Conservation (phyloP, 1,139 yeast genomes). For the Hemisphaericaspora lyxosophila region DNA sequence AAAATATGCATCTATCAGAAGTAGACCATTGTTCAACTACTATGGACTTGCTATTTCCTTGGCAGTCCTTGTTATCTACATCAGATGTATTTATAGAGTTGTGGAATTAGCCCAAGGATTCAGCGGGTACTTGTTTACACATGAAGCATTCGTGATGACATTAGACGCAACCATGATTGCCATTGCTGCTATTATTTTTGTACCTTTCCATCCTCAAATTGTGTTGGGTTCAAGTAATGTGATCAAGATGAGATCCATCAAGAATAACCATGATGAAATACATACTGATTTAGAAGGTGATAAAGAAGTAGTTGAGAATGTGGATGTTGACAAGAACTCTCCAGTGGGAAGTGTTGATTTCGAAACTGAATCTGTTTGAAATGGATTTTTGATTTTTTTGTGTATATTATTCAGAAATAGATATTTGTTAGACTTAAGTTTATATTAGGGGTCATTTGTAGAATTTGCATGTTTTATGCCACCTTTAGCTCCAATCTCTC, state of each 20-base stretch:
- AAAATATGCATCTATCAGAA: conserved; percentile 39
- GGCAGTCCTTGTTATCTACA: conserved; percentile 56
- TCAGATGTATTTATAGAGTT: conserved; percentile 76
- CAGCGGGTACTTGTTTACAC: conserved; percentile 61
- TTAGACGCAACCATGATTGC: conserved; percentile 73
- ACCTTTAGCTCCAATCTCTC: no score
- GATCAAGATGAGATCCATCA: conserved; percentile 12
- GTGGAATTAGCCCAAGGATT: conserved; percentile 78
- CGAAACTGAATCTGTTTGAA: conserved; percentile 1
- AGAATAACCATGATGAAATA: conserved; percentile 10
- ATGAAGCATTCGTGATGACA: conserved; percentile 69
- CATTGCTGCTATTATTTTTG: conserved; percentile 36
- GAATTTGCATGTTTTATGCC: no score
- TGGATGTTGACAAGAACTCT: neutral
- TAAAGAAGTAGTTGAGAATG: neutral
- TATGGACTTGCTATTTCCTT: conserved; percentile 50
- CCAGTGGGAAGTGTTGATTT: neutral
- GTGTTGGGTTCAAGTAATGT: conserved; percentile 39
- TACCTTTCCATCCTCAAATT: conserved; percentile 61
- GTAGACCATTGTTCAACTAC: conserved; percentile 35
- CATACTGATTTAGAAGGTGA: conserved; percentile 3
- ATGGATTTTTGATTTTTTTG: no score
- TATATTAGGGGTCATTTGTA: no score
- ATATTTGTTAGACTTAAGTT: no score
- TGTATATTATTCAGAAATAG: no score